Percentiles rank a stretch among this genome's conserved stretches.
Evolutionary conservation across 768 basidiomycete species (phyloP).

Genomic region (Lactifluus volemus): DNA sequence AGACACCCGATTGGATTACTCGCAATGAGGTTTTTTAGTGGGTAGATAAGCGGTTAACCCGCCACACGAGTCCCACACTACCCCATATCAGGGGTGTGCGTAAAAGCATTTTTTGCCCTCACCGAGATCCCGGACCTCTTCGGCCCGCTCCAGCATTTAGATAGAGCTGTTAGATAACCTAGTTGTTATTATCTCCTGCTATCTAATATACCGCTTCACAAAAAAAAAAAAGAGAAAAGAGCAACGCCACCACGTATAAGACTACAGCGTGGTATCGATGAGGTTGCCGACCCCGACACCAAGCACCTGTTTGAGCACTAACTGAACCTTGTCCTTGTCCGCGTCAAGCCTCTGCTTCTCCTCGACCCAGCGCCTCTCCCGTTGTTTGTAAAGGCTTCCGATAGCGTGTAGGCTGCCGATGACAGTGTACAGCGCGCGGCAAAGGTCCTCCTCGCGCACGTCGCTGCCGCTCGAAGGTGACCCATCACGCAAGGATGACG

Average conservation of each 20-base stretch:
- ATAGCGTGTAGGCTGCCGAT: slow-evolving; percentile 57
- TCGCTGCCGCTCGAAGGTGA: slow-evolving; percentile 44
- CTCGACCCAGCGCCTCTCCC: slow-evolving; percentile 61
- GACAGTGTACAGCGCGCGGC: slow-evolving; percentile 58
- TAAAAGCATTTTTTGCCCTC: no score
- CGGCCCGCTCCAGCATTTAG: no score
- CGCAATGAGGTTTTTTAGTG: no score
- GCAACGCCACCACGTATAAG: neutral
- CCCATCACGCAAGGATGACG: slow-evolving; percentile 41
- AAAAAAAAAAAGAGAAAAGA: neutral
- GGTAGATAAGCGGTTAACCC: no score
- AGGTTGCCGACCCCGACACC: slow-evolving; percentile 23
- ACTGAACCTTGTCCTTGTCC: slow-evolving; percentile 58
- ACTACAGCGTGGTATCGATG: slow-evolving; percentile 3
- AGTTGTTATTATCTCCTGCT: no score
- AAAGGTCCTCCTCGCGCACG: slow-evolving; percentile 51
- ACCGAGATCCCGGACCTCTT: no score
- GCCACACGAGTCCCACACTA: no score
- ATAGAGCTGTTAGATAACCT: no score
- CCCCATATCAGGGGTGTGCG: no score
- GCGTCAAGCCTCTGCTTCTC: slow-evolving; percentile 58
- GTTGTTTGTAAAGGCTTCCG: slow-evolving; percentile 55
- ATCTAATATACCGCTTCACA: no score
- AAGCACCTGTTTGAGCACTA: slow-evolving; percentile 58
- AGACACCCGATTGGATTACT: no score